Conservation (phyloP, 768 basidiomycete species). For the Boletus huronensis region DNA sequence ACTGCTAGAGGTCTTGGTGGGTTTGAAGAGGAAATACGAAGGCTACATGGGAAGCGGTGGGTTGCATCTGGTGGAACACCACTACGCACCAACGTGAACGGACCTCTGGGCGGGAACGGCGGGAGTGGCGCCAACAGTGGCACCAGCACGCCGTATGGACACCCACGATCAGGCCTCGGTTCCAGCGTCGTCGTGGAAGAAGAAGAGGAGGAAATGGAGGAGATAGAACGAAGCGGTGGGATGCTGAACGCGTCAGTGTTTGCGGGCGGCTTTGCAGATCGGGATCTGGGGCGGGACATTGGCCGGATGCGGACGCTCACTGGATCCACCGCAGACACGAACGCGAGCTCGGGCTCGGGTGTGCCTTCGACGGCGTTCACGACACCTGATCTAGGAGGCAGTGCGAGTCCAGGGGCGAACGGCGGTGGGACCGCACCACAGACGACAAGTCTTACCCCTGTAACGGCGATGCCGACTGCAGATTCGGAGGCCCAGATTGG, state of each 20-base stretch:
- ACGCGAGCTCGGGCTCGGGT: slow-evolving; percentile 31
- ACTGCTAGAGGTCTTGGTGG: slow-evolving; percentile 44
- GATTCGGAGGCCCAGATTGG: slow-evolving; percentile 75
- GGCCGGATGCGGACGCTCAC: slow-evolving; percentile 56
- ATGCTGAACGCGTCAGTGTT: slow-evolving; percentile 31
- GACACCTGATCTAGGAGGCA: slow-evolving; percentile 53
- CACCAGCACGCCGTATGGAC: slow-evolving; percentile 63
- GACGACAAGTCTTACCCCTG: slow-evolving; percentile 61
- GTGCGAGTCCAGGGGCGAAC: slow-evolving; percentile 34
- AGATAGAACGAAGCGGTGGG: slow-evolving; percentile 42
- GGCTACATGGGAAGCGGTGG: slow-evolving; percentile 74
- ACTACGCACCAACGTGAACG: slow-evolving; percentile 59
- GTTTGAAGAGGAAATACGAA: slow-evolving; percentile 77
- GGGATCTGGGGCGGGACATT: slow-evolving; percentile 36
- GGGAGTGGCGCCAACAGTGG: slow-evolving; percentile 60
- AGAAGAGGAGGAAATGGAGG: slow-evolving; percentile 71
- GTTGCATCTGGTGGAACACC: slow-evolving; percentile 56
- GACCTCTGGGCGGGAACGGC: slow-evolving; percentile 29
- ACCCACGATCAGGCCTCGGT: slow-evolving; percentile 49
- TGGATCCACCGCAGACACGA: slow-evolving; percentile 38
- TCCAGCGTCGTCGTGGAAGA: slow-evolving; percentile 61
- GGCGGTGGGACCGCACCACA: slow-evolving; percentile 35
- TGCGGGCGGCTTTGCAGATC: slow-evolving; percentile 39
- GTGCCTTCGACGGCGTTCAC: slow-evolving; percentile 55
- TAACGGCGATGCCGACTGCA: slow-evolving; percentile 65